Evolutionary conservation across 331 rosid species (phyloP).

Genomic region (Telfairia occidentalis): DNA sequence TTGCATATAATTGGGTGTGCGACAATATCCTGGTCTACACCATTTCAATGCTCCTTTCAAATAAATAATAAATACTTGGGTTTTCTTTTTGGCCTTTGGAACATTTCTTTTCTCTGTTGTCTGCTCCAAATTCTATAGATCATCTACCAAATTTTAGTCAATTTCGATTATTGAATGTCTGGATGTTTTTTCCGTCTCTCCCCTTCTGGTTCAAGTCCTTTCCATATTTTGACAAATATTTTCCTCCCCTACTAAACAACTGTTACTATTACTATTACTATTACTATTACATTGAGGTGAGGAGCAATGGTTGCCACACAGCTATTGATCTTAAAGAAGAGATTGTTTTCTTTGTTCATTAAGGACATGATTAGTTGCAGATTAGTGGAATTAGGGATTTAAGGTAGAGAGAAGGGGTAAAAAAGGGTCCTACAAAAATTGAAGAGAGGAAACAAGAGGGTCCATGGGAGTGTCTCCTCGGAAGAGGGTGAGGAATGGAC

Average conservation of each 20-base stretch:
- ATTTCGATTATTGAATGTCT: not conserved
- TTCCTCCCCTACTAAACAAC: not conserved
- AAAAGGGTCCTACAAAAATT: conserved; percentile 29
- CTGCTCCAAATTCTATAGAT: not conserved
- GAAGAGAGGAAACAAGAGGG: conserved; percentile 38
- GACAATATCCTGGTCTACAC: conserved; percentile 14
- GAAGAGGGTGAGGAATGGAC: conserved; percentile 31
- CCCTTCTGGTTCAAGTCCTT: not conserved
- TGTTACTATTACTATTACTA: not conserved
- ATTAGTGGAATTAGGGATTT: not conserved
- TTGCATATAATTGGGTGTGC: conserved; percentile 1
- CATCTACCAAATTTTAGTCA: not conserved
- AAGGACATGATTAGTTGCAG: not conserved
- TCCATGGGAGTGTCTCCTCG: conserved; percentile 46
- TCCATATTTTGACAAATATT: conserved; percentile 8
- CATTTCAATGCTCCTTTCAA: not conserved
- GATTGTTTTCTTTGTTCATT: not conserved
- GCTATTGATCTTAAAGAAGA: not conserved
- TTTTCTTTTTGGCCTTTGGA: not conserved
- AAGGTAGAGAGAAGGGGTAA: not conserved
- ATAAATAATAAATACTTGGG: not conserved
- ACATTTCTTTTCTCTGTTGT: conserved; percentile 4
- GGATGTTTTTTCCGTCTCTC: not conserved
- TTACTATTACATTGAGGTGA: not conserved
- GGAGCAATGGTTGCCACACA: not conserved